These are phyloP conservation scores for Punica granatum DNA, from an alignment of 345 rosid genomes.

Conservation along the genomic window DNA sequence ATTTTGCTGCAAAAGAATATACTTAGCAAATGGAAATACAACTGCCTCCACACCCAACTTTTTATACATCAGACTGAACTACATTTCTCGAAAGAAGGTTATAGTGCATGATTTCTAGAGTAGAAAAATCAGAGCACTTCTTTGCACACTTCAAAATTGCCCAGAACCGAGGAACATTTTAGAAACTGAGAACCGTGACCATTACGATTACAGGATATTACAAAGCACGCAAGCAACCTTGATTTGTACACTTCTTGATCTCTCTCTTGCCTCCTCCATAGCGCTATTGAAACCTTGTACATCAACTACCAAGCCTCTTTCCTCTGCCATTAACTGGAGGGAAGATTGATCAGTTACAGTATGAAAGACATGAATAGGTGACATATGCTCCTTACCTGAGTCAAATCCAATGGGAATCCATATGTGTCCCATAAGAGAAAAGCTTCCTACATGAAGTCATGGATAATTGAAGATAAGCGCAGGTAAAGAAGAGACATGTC, in stretches of 20 bases:
- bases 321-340: slow-evolving; percentile 88
- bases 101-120: background rate
- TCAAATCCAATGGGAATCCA: slow-evolving; percentile 94
- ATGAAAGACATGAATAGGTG: slow-evolving; percentile 3
- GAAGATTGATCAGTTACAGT: slow-evolving; percentile 8
- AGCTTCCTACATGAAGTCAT: slow-evolving; percentile 62
- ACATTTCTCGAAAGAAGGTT: background rate
- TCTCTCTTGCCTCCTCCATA: slow-evolving; percentile 90
- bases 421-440: slow-evolving; percentile 93
- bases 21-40: slow-evolving; percentile 6
- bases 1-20: slow-evolving; percentile 51
- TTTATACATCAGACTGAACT: background rate
- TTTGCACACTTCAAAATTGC: background rate
- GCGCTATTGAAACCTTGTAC: slow-evolving; percentile 68
- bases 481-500: background rate
- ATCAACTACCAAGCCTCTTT: slow-evolving; percentile 80
- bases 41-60: background rate
- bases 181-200: background rate
- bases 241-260: slow-evolving; percentile 84
- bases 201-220: background rate
- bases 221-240: slow-evolving; percentile 35
- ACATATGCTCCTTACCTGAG: slow-evolving; percentile 49
- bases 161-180: background rate
- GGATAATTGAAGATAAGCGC: background rate
- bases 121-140: background rate